Conservation (phyloP, 208 protist species). For the Trypanosomatidae sp. region DNA sequence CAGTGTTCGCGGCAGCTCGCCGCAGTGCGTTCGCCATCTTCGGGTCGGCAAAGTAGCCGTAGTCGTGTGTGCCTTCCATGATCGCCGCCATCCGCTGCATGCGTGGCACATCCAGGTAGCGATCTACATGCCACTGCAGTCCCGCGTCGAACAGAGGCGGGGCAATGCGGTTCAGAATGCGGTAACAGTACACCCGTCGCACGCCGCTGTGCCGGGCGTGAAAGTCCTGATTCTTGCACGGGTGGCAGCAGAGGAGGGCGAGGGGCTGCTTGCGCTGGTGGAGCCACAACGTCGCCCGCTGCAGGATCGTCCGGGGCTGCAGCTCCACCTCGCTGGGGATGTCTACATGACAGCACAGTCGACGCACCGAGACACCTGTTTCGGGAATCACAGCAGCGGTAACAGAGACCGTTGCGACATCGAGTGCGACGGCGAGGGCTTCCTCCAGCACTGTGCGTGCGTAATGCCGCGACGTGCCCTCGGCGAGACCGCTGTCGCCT, state of each 20-base stretch:
- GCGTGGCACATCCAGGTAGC: constrained; percentile 72
- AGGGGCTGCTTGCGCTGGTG: constrained; percentile 72
- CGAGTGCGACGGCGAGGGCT: constrained; percentile 76
- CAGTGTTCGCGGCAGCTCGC: constrained; percentile 37
- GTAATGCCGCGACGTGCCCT: constrained; percentile 17
- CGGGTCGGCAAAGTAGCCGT: constrained; percentile 83
- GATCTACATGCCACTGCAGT: constrained; percentile 88
- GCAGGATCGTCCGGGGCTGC: constrained; percentile 81
- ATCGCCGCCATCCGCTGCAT: constrained; percentile 77
- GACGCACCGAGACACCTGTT: constrained; percentile 74
- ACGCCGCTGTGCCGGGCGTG: constrained; percentile 82
- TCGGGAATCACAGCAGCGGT: constrained; percentile 77
- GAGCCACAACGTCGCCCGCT: constrained; percentile 84
- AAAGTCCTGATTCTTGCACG: constrained; percentile 79
- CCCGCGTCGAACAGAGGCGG: constrained; percentile 88
- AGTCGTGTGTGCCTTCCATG: constrained; percentile 83
- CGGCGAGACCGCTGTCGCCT: not conserved
- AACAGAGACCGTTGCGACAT: constrained; percentile 52
- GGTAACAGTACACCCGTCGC: constrained; percentile 86
- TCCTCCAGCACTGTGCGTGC: constrained; percentile 78
- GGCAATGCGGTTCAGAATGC: constrained; percentile 89
- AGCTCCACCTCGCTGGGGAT: constrained; percentile 75
- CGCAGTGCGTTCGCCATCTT: constrained; percentile 87
- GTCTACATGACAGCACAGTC: constrained; percentile 85
- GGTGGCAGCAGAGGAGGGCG: constrained; percentile 72